phyloP scores from a whole-genome alignment of 2,329 filamentous ascomycete genomes.

The Aspergillus candidus region DNA sequence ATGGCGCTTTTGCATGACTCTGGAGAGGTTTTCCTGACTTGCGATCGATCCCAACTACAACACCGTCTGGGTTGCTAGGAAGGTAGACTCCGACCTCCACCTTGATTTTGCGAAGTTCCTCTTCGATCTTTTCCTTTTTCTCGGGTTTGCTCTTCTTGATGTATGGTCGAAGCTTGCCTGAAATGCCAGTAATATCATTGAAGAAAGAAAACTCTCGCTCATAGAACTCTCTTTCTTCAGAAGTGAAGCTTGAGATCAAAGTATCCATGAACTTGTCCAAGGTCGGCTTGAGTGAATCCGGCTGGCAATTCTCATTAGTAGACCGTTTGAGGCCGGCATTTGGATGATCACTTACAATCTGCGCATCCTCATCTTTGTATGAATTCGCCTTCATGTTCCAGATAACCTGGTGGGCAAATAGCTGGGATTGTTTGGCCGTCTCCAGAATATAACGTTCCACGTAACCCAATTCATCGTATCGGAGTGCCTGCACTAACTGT shows the following conservation, averaged over 20 bases:
- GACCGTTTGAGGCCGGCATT: not conserved
- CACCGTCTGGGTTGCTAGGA: constrained; percentile 91
- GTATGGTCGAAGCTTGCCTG: constrained; percentile 87
- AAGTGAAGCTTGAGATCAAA: constrained; percentile 75
- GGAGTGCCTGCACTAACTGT: constrained; percentile 90
- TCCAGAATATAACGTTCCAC: constrained; percentile 95
- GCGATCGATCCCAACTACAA: constrained; percentile 95
- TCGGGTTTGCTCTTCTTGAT: constrained; percentile 90
- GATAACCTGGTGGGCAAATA: constrained; percentile 98
- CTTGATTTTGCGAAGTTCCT: constrained; percentile 94
- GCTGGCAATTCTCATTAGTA: constrained; percentile 41
- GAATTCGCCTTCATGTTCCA: constrained; percentile 99
- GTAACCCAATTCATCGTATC: constrained; percentile 89
- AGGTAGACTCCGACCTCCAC: constrained; percentile 96
- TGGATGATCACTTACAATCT: constrained; percentile 56
- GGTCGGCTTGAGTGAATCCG: constrained; percentile 87
- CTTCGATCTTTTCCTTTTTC: constrained; percentile 98
- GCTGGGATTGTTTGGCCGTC: constrained; percentile 93
- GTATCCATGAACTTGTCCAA: constrained; percentile 83
- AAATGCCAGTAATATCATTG: constrained; percentile 90
- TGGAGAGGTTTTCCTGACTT: constrained; percentile 97
- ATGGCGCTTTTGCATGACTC: constrained; percentile 96
- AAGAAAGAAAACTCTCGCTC: constrained; percentile 98
- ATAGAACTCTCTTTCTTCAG: constrained; percentile 76
- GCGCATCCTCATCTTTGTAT: constrained; percentile 92